Percentiles rank a stretch among this genome's conserved stretches.
These are phyloP conservation scores for Aspergillus sp. DNA, from an alignment of 2,329 filamentous ascomycete genomes.

Conservation along the genomic window DNA sequence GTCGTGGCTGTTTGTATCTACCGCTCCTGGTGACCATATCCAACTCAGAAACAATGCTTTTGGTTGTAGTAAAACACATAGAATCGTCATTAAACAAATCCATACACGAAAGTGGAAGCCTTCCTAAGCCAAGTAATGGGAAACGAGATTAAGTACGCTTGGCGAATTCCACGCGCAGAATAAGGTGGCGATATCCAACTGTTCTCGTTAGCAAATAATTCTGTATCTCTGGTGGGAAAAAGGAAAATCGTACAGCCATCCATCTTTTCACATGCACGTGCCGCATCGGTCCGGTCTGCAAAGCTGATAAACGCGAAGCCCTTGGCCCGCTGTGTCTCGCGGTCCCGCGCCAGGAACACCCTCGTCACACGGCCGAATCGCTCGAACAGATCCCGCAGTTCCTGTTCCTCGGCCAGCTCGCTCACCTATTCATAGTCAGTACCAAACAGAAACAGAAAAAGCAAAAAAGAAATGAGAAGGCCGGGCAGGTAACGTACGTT, in stretches of 20 bases:
- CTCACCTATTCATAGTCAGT: constrained; percentile 55
- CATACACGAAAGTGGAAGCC: background rate
- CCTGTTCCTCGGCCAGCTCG: constrained; percentile 92
- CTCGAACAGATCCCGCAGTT: constrained; percentile 96
- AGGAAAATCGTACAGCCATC: constrained; percentile 64
- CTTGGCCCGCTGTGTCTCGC: constrained; percentile 92
- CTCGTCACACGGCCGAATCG: constrained; percentile 92
- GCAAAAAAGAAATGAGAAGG: no score
- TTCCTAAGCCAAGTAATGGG: constrained; percentile 11
- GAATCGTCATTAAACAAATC: background rate
- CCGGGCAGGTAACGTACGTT: constrained; percentile 59
- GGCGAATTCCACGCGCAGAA: constrained; percentile 46
- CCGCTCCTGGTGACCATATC: no score
- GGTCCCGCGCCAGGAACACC: constrained; percentile 96
- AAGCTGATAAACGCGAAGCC: constrained; percentile 99
- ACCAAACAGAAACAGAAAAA: background rate
- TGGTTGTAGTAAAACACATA: no score
- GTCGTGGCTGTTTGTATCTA: no score
- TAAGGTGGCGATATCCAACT: constrained; percentile 47
- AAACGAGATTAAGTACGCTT: constrained; percentile 35
- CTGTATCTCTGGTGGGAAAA: background rate
- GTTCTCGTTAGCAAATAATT: background rate
- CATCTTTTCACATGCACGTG: constrained; percentile 93
- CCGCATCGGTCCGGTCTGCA: constrained; percentile 79
- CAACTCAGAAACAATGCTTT: no score